Base-by-base conservation (phyloP, 768 basidiomycete species). In the Pisolithus orientalis region DNA sequence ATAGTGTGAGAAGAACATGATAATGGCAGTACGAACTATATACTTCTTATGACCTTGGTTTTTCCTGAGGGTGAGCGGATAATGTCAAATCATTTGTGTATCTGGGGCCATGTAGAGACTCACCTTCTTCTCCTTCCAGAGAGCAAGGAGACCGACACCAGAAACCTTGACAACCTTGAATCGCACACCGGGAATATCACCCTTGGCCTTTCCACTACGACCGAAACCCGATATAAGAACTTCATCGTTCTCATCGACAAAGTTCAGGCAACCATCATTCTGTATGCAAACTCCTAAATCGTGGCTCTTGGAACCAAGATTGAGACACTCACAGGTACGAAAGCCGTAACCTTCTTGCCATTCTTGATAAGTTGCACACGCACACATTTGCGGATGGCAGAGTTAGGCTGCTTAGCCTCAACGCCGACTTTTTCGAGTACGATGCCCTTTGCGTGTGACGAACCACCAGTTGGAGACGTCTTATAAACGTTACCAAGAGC, bases 91-190 rank as follows among this genome's bases (percentile, higher is more conserved):
- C 2, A 9, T 13, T 9, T 34, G 34, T 34, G 34, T 34, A 34
- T 5, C 4, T 34, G 44, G 11, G 39, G 34, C 49, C 42, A 6
- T 40, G 40, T 16, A 25, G 44, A 24, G 25, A 74, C 82, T 44
- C 52, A 87, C 91, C 88, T 97, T 97, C 82, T 97, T 97, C 82
- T 97, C 94, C 72, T 95, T 96, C 94, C 94, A 96, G 64, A 96
- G 79, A 56, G 94, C 94, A 58, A 96, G 83, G 53, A 99, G 84
- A 80, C 96, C 96, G 61, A 99, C 96, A 69, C 96, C 96, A 51
- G 96, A 97, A 40, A 99, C 96, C 79, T 99, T 98, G 65, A 99
- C 96, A 62, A 98, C 86, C 78, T 99, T 98, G 88, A 97, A 98
- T 59, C 95, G 92, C 60, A 98, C 95, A 83, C 96, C 94, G 39